phyloP scores from a whole-genome alignment of 352 stramenopile genomes.

The Pythium diclinum region DNA sequence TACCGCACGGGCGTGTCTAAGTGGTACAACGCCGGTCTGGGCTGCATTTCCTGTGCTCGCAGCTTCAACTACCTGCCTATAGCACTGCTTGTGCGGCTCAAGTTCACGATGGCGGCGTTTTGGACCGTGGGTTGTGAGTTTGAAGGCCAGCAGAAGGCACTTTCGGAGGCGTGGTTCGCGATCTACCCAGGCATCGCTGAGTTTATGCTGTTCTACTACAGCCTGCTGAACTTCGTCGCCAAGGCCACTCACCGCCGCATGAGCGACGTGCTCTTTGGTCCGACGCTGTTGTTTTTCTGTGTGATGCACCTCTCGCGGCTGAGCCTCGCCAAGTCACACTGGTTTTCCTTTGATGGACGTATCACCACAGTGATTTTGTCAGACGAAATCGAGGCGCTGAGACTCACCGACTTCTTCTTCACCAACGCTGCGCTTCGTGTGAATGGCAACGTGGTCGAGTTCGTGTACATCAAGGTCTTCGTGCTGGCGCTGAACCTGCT shows the following conservation, averaged over 20 bases:
- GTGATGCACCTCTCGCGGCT: constrained; percentile 18
- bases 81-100: constrained; percentile 22
- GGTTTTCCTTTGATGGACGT: constrained; percentile 11
- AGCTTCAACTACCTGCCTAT: constrained; percentile 26
- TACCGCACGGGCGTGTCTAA: constrained; percentile 4
- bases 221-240: constrained; percentile 23
- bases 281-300: constrained; percentile 25
- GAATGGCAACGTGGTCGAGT: constrained; percentile 21
- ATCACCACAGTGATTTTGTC: constrained; percentile 13
- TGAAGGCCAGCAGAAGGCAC: constrained; percentile 24
- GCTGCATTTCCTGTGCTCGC: constrained; percentile 13
- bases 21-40: constrained; percentile 20
- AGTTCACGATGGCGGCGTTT: constrained; percentile 28
- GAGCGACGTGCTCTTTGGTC: constrained; percentile 30
- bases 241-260: constrained; percentile 21
- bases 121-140: constrained; percentile 25
- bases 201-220: constrained; percentile 30
- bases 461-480: constrained; percentile 27
- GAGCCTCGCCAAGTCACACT: background rate
- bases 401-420: constrained; percentile 21
- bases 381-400: constrained; percentile 19
- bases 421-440: constrained; percentile 22
- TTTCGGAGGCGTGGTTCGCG: constrained; percentile 32
- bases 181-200: constrained; percentile 34
- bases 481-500: constrained; percentile 19